Conservation (phyloP, 768 basidiomycete species). For the Podaxis mareebaensis region DNA sequence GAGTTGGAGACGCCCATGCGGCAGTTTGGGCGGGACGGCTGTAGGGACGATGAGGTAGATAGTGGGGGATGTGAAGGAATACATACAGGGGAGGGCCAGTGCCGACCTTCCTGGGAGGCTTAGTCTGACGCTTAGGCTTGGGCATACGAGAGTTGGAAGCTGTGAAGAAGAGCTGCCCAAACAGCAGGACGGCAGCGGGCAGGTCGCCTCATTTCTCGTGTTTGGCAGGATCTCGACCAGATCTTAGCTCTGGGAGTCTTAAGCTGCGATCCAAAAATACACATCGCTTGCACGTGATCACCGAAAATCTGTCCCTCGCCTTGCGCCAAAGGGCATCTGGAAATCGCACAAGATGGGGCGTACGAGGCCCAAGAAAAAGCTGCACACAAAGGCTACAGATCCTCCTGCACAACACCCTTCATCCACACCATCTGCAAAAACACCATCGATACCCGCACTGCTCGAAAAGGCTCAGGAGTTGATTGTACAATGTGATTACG, state of each 20-base stretch:
- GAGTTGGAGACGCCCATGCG: slow-evolving; percentile 65
- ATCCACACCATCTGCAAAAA: slow-evolving; percentile 22
- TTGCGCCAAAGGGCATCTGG: slow-evolving; percentile 4
- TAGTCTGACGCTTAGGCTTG: too few relatives aligned
- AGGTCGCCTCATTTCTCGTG: too few relatives aligned
- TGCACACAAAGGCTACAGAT: slow-evolving; percentile 33
- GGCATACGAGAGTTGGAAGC: too few relatives aligned
- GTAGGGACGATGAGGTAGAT: slow-evolving; percentile 19
- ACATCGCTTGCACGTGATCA: slow-evolving; percentile 26
- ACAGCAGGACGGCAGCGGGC: too few relatives aligned
- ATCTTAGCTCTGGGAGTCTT: too few relatives aligned
- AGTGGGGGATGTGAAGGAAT: slow-evolving; percentile 3
- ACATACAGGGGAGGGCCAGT: slow-evolving; percentile 58
- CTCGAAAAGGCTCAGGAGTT: slow-evolving; percentile 80
- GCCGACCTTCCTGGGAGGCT: slow-evolving; percentile 37
- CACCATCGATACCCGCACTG: slow-evolving; percentile 53
- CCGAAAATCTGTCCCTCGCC: slow-evolving; percentile 24
- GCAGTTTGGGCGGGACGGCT: slow-evolving; percentile 62
- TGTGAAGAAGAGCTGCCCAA: too few relatives aligned
- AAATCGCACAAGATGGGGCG: slow-evolving; percentile 46
- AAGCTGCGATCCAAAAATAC: neutral
- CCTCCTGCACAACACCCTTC: slow-evolving; percentile 23
- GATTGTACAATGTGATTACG: slow-evolving; percentile 82
- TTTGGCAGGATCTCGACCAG: too few relatives aligned
- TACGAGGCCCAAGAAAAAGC: slow-evolving; percentile 50